Percentiles rank a stretch among this genome's conserved stretches.
Evolutionary conservation across 441 rosid species (phyloP).

Genomic region (Gossypium trilobum): DNA sequence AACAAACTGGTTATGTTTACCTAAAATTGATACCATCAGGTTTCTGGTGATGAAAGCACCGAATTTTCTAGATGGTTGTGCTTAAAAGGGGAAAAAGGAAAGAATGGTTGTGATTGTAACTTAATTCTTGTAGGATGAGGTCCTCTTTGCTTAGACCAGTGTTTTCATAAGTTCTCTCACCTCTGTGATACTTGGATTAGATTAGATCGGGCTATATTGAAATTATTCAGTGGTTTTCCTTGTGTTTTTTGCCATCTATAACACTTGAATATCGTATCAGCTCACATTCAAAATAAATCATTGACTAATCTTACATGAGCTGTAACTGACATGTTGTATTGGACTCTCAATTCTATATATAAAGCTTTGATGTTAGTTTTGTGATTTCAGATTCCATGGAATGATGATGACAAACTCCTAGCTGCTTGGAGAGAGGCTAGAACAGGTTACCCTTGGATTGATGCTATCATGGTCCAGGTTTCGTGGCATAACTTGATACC

Average conservation of each 20-base stretch:
- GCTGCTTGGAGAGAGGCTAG: constrained; percentile 87
- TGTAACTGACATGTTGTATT: background rate
- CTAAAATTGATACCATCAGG: background rate
- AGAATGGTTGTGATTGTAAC: background rate
- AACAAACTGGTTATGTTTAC: background rate
- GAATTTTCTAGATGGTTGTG: background rate
- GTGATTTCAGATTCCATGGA: constrained; percentile 75
- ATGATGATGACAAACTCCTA: constrained; percentile 51
- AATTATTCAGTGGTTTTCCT: background rate
- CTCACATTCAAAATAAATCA: background rate
- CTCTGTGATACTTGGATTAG: background rate
- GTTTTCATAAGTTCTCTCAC: background rate
- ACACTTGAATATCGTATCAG: background rate
- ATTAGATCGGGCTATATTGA: background rate
- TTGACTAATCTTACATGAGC: background rate
- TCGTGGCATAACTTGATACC: constrained; percentile 11
- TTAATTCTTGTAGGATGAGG: background rate
- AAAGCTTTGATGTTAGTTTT: constrained; percentile 2
- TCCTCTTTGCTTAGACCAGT: background rate
- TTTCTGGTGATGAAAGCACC: background rate
- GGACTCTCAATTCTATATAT: background rate
- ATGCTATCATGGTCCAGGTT: constrained; percentile 97
- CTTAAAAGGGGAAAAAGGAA: background rate
- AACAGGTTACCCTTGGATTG: constrained; percentile 96
- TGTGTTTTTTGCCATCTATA: background rate